Conservation (phyloP, 805 yeast species). For the Ogataea trehalophila region DNA sequence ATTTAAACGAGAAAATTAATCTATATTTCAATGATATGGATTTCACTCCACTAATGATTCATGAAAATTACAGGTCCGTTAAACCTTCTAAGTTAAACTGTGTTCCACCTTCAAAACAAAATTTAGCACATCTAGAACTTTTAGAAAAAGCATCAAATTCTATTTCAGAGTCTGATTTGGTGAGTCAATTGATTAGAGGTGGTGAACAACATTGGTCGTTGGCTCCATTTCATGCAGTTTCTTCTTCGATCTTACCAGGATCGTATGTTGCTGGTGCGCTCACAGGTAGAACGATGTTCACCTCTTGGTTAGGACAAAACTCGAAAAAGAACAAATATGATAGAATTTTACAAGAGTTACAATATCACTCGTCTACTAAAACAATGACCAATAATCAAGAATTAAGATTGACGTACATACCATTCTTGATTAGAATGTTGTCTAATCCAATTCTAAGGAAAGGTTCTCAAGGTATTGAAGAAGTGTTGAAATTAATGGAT, state of each 20-base stretch:
- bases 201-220: constrained; percentile 93
- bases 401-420: constrained; percentile 71
- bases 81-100: constrained; percentile 40
- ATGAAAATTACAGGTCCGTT: constrained; percentile 80
- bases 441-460: constrained; percentile 50
- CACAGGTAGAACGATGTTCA: constrained; percentile 67
- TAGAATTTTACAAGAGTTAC: constrained; percentile 79
- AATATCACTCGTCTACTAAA: constrained; percentile 77
- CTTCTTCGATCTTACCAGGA: constrained; percentile 81
- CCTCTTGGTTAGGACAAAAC: constrained; percentile 86
- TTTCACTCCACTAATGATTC: constrained; percentile 92
- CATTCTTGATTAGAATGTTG: constrained; percentile 54
- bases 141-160: constrained; percentile 80
- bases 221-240: constrained; percentile 83
- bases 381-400: constrained; percentile 74
- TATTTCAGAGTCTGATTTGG: constrained; percentile 78
- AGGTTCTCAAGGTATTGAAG: constrained; percentile 60
- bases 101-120: constrained; percentile 28
- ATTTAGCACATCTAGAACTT: constrained; percentile 51
- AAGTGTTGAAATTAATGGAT: constrained; percentile 73
- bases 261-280: constrained; percentile 68
- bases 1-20: constrained; percentile 77
- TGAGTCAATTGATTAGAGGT: constrained; percentile 78
- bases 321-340: constrained; percentile 76
- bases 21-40: constrained; percentile 92